These are phyloP conservation scores for Rhodotorula sphaerocarpa DNA, from an alignment of 768 basidiomycete species.

Conservation along the genomic window DNA sequence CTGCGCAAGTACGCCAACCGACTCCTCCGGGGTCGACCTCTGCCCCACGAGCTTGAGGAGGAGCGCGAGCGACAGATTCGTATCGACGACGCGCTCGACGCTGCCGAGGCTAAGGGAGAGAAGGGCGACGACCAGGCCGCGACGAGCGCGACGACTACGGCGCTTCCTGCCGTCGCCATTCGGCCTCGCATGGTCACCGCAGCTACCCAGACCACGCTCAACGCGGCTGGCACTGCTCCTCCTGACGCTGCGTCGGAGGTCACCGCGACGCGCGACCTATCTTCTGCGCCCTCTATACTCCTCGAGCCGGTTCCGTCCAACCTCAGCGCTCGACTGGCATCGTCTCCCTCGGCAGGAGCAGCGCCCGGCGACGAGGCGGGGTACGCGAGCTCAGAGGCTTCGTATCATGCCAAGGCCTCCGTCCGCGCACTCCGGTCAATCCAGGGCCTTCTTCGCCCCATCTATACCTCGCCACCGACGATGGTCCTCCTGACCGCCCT, in stretches of 20 bases:
- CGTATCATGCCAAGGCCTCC: neutral
- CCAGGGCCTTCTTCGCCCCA: constrained; percentile 42
- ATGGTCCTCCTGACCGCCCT: constrained; percentile 54
- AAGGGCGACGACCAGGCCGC: neutral
- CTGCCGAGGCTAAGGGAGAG: neutral
- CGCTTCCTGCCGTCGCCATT: neutral
- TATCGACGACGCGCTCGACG: neutral
- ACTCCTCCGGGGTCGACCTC: constrained; percentile 2
- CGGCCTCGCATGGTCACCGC: neutral
- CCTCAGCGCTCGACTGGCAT: constrained; percentile 1
- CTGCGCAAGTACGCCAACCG: constrained; percentile 6
- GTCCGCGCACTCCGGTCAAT: neutral
- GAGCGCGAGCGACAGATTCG: neutral
- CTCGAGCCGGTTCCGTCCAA: constrained; percentile 6
- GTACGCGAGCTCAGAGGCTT: neutral
- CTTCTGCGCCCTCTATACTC: neutral
- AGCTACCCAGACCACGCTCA: neutral
- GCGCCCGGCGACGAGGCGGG: neutral
- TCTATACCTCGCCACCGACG: constrained; percentile 50
- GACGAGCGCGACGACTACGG: neutral
- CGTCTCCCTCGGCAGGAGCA: neutral
- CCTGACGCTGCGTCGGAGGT: no score
- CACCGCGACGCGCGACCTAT: neutral
- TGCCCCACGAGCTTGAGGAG: constrained; percentile 22
- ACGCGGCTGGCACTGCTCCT: no score